phyloP scores from a whole-genome alignment of 345 rosid genomes.

The Ceriops tagal region DNA sequence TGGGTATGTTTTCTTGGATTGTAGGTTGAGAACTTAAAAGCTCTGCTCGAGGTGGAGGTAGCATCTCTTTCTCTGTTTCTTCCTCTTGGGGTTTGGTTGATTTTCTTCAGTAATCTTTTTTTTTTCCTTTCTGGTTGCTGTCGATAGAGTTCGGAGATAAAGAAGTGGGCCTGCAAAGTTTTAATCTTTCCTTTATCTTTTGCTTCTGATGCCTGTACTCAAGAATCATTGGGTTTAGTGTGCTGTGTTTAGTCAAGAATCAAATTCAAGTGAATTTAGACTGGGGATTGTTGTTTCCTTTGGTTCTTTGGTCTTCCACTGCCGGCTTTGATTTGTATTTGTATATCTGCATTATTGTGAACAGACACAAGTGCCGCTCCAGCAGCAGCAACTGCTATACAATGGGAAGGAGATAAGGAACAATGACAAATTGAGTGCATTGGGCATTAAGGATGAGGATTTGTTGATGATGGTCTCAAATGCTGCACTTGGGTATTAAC shows the following conservation, averaged over 20 bases:
- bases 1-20: constrained; percentile 4
- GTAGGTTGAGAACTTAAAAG: constrained; percentile 94
- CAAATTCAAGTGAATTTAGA: not conserved
- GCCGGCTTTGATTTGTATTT: not conserved
- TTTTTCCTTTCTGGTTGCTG: not conserved
- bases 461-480: constrained; percentile 84
- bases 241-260: too few species aligned
- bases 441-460: constrained; percentile 91
- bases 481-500: constrained; percentile 45
- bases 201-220: too few species aligned
- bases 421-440: constrained; percentile 66
- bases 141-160: too few species aligned
- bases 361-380: constrained; percentile 80
- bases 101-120: not conserved
- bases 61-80: constrained; percentile 3
- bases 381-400: constrained; percentile 81
- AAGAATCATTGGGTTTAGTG: too few species aligned
- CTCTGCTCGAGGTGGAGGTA: constrained; percentile 97
- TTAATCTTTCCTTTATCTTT: too few species aligned
- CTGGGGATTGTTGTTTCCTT: not conserved
- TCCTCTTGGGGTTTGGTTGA: not conserved
- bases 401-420: constrained; percentile 83
- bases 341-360: constrained; percentile 14
- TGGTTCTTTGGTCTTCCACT: not conserved
- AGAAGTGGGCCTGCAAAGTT: too few species aligned